phyloP scores from a whole-genome alignment of 306 rosid genomes.

The Citrullus colocynthis region DNA sequence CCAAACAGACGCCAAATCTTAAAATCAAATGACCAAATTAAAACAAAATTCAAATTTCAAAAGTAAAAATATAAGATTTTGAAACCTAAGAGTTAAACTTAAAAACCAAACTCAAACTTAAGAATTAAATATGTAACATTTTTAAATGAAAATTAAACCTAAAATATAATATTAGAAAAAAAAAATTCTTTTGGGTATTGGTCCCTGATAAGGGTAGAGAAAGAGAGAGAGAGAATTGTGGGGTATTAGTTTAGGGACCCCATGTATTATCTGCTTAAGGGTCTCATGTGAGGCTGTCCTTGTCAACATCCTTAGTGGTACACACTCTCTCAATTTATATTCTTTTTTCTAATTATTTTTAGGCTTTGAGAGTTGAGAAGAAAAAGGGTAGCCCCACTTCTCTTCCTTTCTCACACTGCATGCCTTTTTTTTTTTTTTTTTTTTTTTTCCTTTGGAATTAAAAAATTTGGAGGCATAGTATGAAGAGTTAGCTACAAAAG shows the following conservation, averaged over 20 bases:
- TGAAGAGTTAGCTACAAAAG: neutral
- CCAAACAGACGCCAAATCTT: too few species aligned
- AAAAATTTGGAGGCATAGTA: too few species aligned
- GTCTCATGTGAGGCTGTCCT: slow-evolving; percentile 40
- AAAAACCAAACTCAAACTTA: too few species aligned
- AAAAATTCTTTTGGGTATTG: neutral
- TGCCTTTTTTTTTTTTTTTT: neutral
- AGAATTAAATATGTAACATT: too few species aligned
- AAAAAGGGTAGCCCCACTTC: neutral
- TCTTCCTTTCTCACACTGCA: neutral
- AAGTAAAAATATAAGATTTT: too few species aligned
- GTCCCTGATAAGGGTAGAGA: neutral
- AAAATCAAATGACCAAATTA: too few species aligned
- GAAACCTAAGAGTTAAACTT: too few species aligned
- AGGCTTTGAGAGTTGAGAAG: neutral
- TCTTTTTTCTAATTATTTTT: neutral
- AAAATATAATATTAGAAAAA: too few species aligned
- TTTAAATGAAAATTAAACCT: too few species aligned
- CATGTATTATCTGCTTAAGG: slow-evolving; percentile 34
- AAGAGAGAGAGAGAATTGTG: neutral
- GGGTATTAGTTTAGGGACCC: slow-evolving; percentile 21
- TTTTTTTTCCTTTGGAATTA: too few species aligned
- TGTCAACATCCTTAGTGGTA: slow-evolving; percentile 27
- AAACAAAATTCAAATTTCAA: too few species aligned
- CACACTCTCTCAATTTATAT: neutral